Conservation (phyloP, 2,329 filamentous ascomycete genomes). For the Phialophora tarda region DNA sequence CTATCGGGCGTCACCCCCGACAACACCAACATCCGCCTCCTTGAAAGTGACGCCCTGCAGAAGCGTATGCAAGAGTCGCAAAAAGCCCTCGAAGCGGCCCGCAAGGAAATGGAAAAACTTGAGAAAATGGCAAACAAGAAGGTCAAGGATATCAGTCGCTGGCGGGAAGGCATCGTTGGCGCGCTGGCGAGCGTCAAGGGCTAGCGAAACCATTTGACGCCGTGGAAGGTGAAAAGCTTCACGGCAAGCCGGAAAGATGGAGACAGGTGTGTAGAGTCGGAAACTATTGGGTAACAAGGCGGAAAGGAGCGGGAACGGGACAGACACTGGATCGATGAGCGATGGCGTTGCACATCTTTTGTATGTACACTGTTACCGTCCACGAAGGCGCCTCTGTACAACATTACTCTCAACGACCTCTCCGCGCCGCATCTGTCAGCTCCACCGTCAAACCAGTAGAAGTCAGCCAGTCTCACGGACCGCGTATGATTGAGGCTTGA, state of each 20-base stretch:
- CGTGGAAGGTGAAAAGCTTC: not conserved
- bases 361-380: not conserved
- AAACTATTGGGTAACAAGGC: not conserved
- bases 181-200: conserved; percentile 14
- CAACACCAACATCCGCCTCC: conserved; percentile 44
- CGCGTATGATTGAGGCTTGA: too few relatives aligned
- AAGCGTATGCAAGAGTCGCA: conserved; percentile 50
- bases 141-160: conserved; percentile 36
- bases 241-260: not conserved
- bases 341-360: not conserved
- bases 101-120: conserved; percentile 65
- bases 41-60: conserved; percentile 50
- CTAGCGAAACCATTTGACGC: conserved; percentile 9
- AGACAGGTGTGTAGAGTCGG: not conserved
- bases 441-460: too few relatives aligned
- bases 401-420: not conserved
- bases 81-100: conserved; percentile 74
- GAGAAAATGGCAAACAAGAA: conserved; percentile 49
- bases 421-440: too few relatives aligned
- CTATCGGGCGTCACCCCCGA: not conserved
- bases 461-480: too few relatives aligned
- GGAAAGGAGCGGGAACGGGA: not conserved
- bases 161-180: conserved; percentile 34
- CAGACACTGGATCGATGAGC: not conserved
- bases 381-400: not conserved